Base-by-base conservation (phyloP, 2,329 filamentous ascomycete genomes). In the Scedosporium minutisporum region DNA sequence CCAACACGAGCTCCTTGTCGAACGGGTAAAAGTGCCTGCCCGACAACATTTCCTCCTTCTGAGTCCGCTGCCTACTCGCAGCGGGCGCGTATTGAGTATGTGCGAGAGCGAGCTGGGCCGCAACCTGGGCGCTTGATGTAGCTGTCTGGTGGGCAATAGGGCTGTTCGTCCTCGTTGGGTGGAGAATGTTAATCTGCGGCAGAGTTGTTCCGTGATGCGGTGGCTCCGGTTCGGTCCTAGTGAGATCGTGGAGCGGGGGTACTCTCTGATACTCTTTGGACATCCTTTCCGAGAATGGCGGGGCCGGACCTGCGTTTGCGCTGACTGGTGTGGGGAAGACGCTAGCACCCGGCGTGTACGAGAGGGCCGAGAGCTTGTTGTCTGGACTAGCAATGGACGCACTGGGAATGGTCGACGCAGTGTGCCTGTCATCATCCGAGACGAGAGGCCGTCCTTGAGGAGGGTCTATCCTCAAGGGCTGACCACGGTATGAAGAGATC, bases 11-110 rank as follows among this genome's bases (percentile, higher is more conserved):
- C 69, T 91, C 87, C 64, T 86, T 83, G 71, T 91, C 87, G 66
- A 88, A 93, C 6, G 90, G 90, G 65, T 87, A 87, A 74, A 91
- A 97, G n/a, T 85, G 82, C 48, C 89, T 82, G 12, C 90, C 90
- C 38, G 81, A 81, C 16, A 96, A 78, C 93, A 97, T 97, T 72
- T 95, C 91, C 64, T 96, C 89, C 74, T 95, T 95, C 71, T 96
- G 91, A 1, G 87, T 88, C 64, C 81, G 76, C 68, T 70, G 69
- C 67, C 75, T 53, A 46, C 29, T 58, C 6, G 48, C 21, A 12
- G 48, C 10, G 18, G 59, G 58, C 1, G 77, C 75, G 63, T 80
- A 82, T 64, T 82, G 80, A 6, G 81, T 75, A 68, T 85, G 82
- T 25, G 81, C 82, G 58, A 87, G 71, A 2, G 84, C 80, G 44